Base-by-base conservation (phyloP, 306 rosid species). In the Boehmeria nivea region DNA sequence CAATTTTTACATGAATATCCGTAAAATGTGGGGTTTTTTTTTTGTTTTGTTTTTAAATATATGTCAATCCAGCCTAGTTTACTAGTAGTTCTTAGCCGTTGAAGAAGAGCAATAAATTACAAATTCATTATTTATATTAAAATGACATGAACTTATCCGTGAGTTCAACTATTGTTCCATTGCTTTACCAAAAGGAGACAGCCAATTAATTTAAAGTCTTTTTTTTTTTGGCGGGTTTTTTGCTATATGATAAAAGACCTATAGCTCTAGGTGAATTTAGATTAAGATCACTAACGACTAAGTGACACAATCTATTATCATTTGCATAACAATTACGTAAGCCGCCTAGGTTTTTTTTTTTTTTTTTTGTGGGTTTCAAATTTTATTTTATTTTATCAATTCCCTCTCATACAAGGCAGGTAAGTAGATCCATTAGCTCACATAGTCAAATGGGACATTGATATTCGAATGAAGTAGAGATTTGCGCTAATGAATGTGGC, bases 391-490 rank as follows among this genome's bases (percentile, higher is more conserved):
- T 10, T 59, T 45, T 17, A 40, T 22, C 14, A 51, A 51, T 72
- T 74, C 62, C 84, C 51, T 70, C 19, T 48, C 69, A 72, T 39
- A 55, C 49, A 25, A 52, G 77, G 60, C 64, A 71, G 59, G 81
- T 20, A 52, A 66, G 3, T 25, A 10, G 17, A 36, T 54, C 21
- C n/a, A 54, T 34, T 51, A 52, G 33, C 8, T 11, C 15, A 26
- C 20, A 8, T 18, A 43, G 69, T 73, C 71, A 76, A 69, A 28
- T 59, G 9, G 25, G 25, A 53, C 58, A 52, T 61, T 45, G 15
- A 24, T 65, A 63, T 67, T 58, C 10, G 7, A 40, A 51, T 22
- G 75, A 7, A 15, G 3, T 10, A 24, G 18, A 51, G 59, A 24
- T n/a, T 60, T 59, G 45, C 45, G 39, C 36, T 50, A 64, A 55